A percentile compares a stretch with the other conserved stretches of the same genome.
phyloP scores from a whole-genome alignment of 2,329 filamentous ascomycete genomes.

The Ceratocystis alfenasii region DNA sequence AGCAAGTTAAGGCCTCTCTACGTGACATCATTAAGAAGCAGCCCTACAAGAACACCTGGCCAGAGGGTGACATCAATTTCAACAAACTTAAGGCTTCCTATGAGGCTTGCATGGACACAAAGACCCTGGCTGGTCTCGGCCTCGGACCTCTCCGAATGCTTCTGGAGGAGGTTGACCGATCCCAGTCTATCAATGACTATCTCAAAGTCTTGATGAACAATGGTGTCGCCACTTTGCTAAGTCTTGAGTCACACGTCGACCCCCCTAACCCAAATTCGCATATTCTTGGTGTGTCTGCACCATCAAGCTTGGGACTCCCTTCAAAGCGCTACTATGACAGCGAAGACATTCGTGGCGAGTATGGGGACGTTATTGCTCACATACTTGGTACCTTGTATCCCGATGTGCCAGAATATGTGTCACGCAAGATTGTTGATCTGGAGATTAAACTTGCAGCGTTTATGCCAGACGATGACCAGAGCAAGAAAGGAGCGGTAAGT shows the following conservation, averaged over 20 bases:
- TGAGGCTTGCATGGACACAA: slow-evolving; percentile 53
- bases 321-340: slow-evolving; percentile 51
- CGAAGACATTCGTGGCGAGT: slow-evolving; percentile 40
- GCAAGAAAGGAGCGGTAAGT: slow-evolving; percentile 45
- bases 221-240: slow-evolving; percentile 33
- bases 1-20: slow-evolving; percentile 46
- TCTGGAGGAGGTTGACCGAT: slow-evolving; percentile 38
- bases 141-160: slow-evolving; percentile 45
- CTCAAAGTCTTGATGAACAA: slow-evolving; percentile 37
- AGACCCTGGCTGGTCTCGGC: slow-evolving; percentile 43
- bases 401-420: slow-evolving; percentile 30
- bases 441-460: slow-evolving; percentile 50
- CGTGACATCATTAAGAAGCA: slow-evolving; percentile 50
- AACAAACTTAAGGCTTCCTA: slow-evolving; percentile 53
- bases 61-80: slow-evolving; percentile 32
- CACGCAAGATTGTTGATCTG: slow-evolving; percentile 39
- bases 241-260: slow-evolving; percentile 32
- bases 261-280: slow-evolving; percentile 32
- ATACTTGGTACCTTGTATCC: slow-evolving; percentile 29
- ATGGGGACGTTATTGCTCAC: slow-evolving; percentile 30
- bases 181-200: slow-evolving; percentile 30
- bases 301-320: slow-evolving; percentile 45
- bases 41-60: slow-evolving; percentile 34
- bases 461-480: slow-evolving; percentile 46
- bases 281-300: slow-evolving; percentile 34